Percentiles rank a stretch among this genome's conserved stretches.
phyloP scores from a whole-genome alignment of 805 yeast species.

The Candida nemodendra region DNA sequence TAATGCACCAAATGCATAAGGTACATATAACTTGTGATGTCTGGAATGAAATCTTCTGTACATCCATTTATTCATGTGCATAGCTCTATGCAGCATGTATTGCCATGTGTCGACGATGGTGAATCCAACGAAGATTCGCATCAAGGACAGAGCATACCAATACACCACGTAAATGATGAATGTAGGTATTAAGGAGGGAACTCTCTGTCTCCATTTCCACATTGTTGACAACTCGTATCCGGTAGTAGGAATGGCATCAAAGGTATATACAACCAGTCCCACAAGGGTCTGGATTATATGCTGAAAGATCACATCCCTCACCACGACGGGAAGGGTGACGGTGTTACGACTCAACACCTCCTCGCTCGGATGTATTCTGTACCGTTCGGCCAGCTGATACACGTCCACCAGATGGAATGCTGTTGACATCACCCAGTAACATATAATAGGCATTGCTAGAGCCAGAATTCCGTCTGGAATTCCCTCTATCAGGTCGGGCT shows the following conservation, averaged over 20 bases:
- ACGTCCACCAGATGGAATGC: slow-evolving; percentile 76
- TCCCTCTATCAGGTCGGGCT: slow-evolving; percentile 51
- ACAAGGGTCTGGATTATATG: slow-evolving; percentile 78
- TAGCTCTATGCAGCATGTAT: slow-evolving; percentile 79
- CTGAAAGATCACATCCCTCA: slow-evolving; percentile 80
- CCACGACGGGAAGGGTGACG: slow-evolving; percentile 65
- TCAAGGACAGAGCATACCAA: slow-evolving; percentile 58
- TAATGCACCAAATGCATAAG: slow-evolving; percentile 94
- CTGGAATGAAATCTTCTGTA: slow-evolving; percentile 88
- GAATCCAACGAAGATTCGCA: slow-evolving; percentile 64
- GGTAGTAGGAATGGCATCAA: slow-evolving; percentile 57
- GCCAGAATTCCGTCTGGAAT: slow-evolving; percentile 74
- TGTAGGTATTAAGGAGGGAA: slow-evolving; percentile 44
- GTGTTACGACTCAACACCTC: slow-evolving; percentile 77
- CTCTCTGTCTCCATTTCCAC: slow-evolving; percentile 44
- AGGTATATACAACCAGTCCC: slow-evolving; percentile 53
- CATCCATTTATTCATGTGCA: slow-evolving; percentile 79
- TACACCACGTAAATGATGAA: slow-evolving; percentile 50
- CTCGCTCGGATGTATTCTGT: slow-evolving; percentile 89
- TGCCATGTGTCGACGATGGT: slow-evolving; percentile 92
- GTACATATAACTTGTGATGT: slow-evolving; percentile 92
- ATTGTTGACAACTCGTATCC: slow-evolving; percentile 47
- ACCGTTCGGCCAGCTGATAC: slow-evolving; percentile 71
- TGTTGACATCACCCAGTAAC: slow-evolving; percentile 78
- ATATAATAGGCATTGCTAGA: slow-evolving; percentile 69